Base-by-base conservation (phyloP, 257 asterid species). In the Osmanthus fragrans region DNA sequence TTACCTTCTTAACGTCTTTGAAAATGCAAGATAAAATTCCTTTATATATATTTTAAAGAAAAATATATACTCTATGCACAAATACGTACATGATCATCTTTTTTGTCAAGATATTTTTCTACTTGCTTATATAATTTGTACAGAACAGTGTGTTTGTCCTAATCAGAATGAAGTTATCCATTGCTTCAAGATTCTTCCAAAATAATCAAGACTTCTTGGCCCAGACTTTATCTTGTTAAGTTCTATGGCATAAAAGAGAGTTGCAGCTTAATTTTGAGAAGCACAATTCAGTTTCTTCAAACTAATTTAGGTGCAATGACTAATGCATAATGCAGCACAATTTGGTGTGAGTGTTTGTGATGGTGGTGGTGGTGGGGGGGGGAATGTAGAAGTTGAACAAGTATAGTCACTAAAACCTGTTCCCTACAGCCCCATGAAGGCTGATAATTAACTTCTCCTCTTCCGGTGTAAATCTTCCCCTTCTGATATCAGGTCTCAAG, bases 391-490 rank as follows among this genome's bases (percentile, higher is more conserved):
- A 19, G 75, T 30, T 77, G 23, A 71, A 21, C 30, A 58, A 58
- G 63, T 58, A 21, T 5, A 36, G 11, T 47, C 5, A 54, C 12
- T 7, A n/a, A 56, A 83, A 94, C 98, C 98, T 94, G 95, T 94
- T 94, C 16, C 98, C 98, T 2, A 94, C 97, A 69, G 94, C 95
- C 1, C 88, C 97, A 76, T 94, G 98, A 71, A 94, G 97, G 82
- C 88, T 92, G 76, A 92, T 92, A 67, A 94, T 94, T 79, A 94
- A 79, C 73, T 92, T 94, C 73, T 94, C 98, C 83, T 94, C 98
- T 40, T 94, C 97, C 0, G 89, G 92, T 1, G 95, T 90, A 85
- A 94, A 94, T 84, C 97, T 88, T 70, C 98, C 98, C 74, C 98
- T 79, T 84, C 98, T 85, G 15, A 94, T 94, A 70, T 94, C 98